Evolutionary conservation across 306 rosid species (phyloP).

Genomic region (Senna tora): DNA sequence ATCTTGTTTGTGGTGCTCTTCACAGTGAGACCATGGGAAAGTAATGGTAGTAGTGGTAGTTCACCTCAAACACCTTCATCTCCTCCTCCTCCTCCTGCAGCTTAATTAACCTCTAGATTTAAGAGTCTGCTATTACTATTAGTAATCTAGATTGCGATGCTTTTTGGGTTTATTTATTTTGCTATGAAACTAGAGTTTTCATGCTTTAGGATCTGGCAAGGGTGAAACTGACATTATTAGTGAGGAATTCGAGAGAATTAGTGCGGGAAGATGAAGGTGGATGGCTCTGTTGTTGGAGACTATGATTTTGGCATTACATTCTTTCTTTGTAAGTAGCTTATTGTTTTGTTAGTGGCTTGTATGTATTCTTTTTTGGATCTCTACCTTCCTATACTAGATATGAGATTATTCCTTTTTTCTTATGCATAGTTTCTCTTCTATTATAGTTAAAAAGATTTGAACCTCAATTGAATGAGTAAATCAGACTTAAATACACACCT

Average conservation of each 20-base stretch:
- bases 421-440: background rate
- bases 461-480: background rate
- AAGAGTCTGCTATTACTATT: background rate
- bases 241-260: background rate
- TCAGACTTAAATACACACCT: background rate
- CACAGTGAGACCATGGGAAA: constrained; percentile 23
- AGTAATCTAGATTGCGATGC: background rate
- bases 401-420: background rate
- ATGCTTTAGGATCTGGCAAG: background rate
- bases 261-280: background rate
- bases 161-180: constrained; percentile 3
- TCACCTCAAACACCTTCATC: background rate
- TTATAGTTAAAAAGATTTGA: background rate
- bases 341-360: background rate
- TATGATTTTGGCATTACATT: background rate
- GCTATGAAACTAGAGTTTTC: background rate
- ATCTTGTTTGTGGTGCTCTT: constrained; percentile 50
- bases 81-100: constrained; percentile 4
- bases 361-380: constrained; percentile 10
- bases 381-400: background rate
- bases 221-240: background rate
- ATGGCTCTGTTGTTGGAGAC: background rate
- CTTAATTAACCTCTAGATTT: background rate
- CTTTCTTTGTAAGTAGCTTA: background rate
- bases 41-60: background rate